Percentiles rank a stretch among this genome's conserved stretches.
Evolutionary conservation across 371 early-diverging fungal genomes (phyloP).

Genomic region (Mortierella sp.): DNA sequence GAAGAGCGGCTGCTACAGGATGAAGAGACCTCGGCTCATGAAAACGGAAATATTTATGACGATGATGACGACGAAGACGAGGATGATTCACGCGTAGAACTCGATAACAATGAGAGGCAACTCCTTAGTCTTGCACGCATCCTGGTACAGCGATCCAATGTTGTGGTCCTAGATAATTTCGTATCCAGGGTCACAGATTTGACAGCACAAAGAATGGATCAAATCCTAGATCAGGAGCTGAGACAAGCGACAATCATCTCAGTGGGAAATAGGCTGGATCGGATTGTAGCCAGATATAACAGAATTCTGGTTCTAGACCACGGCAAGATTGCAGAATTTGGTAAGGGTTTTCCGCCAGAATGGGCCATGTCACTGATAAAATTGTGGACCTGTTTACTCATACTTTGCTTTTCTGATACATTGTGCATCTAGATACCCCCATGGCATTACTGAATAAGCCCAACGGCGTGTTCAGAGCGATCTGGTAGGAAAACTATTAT

Average conservation of each 20-base stretch:
- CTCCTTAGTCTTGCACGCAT: constrained; percentile 53
- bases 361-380: background rate
- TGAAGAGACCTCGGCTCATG: background rate
- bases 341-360: constrained; percentile 15
- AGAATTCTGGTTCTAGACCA: constrained; percentile 49
- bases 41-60: background rate
- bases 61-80: constrained; percentile 19
- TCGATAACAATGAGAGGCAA: constrained; percentile 53
- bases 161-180: constrained; percentile 45
- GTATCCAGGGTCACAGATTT: constrained; percentile 50
- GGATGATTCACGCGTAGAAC: constrained; percentile 40
- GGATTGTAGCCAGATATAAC: constrained; percentile 41
- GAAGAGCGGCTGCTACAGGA: constrained; percentile 27
- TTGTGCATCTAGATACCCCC: constrained; percentile 29
- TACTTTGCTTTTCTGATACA: background rate
- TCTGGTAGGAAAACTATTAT: constrained; percentile 27
- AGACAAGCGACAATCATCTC: constrained; percentile 35
- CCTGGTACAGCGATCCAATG: constrained; percentile 44
- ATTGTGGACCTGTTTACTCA: background rate
- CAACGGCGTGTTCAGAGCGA: constrained; percentile 34
- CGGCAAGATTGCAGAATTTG: constrained; percentile 47
- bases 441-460: constrained; percentile 36
- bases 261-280: constrained; percentile 49
- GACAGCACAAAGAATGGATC: constrained; percentile 52
- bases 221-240: constrained; percentile 45